phyloP scores from a whole-genome alignment of 2,329 filamentous ascomycete species.

The Lecanicillium sp. region DNA sequence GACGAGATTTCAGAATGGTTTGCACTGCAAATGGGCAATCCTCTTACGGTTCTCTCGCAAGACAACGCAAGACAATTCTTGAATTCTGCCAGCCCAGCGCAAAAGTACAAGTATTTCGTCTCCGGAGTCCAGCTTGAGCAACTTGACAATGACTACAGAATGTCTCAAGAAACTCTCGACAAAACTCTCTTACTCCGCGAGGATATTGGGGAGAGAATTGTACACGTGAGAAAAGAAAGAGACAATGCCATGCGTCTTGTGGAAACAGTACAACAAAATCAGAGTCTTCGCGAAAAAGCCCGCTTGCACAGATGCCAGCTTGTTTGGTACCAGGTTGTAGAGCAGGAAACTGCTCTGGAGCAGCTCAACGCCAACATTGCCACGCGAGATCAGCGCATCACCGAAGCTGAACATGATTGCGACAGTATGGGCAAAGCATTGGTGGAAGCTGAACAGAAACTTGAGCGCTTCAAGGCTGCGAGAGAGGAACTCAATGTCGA shows the following conservation, averaged over 20 bases:
- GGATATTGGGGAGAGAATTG: conserved; percentile 30
- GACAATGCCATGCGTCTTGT: conserved; percentile 59
- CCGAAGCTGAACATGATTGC: conserved; percentile 23
- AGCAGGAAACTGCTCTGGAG: conserved; percentile 56
- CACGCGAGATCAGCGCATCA: conserved; percentile 22
- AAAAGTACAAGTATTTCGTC: conserved; percentile 96
- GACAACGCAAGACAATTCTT: conserved; percentile 93
- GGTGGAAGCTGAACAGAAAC: conserved; percentile 38
- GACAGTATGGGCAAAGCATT: conserved; percentile 44
- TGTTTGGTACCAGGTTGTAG: conserved; percentile 82
- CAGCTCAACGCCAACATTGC: conserved; percentile 26
- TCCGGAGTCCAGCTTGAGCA: conserved; percentile 91
- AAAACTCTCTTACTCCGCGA: conserved; percentile 41
- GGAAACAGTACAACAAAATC: conserved; percentile 59
- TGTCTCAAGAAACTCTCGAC: conserved; percentile 75
- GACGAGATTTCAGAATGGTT: conserved; percentile 94
- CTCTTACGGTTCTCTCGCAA: conserved; percentile 90
- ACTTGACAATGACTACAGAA: conserved; percentile 82
- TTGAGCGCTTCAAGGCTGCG: conserved; percentile 33
- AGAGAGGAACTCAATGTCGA: conserved; percentile 40
- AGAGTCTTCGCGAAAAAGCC: conserved; percentile 56
- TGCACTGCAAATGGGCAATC: conserved; percentile 91
- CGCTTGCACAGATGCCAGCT: conserved; percentile 58
- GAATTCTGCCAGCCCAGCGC: conserved; percentile 70
- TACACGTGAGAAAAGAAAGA: conserved; percentile 33